These are phyloP conservation scores for Parachaetomium inaequale DNA, from an alignment of 495 filamentous ascomycete species.

Conservation along the genomic window DNA sequence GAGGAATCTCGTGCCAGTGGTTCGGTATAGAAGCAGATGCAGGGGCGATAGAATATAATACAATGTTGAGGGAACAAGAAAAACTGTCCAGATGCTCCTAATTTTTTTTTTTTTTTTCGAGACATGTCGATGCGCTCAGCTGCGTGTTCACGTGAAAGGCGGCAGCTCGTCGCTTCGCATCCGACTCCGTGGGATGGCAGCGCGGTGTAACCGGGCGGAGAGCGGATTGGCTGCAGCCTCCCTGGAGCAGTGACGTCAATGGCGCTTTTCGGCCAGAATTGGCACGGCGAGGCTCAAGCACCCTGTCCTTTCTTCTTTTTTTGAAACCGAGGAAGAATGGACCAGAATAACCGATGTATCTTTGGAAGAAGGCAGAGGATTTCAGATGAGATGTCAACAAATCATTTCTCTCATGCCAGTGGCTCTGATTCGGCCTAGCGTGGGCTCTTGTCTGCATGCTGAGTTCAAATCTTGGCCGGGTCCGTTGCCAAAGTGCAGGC, in stretches of 20 bases:
- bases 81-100: too few species aligned
- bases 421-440: too few species aligned
- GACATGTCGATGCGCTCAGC: too few species aligned
- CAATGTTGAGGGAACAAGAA: background rate
- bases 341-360: too few species aligned
- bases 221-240: background rate
- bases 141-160: background rate
- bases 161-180: too few species aligned
- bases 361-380: too few species aligned
- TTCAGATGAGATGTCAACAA: too few species aligned
- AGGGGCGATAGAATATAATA: conserved; percentile 20
- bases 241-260: conserved; percentile 2
- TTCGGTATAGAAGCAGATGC: conserved; percentile 8
- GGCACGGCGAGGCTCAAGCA: background rate
- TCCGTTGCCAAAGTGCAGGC: background rate
- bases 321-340: too few species aligned
- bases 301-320: background rate
- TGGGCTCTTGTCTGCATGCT: background rate
- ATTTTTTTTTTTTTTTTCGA: background rate
- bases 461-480: too few species aligned
- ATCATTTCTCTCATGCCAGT: too few species aligned
- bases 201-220: background rate
- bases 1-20: background rate
- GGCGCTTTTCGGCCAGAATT: background rate
- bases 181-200: background rate